Evolutionary conservation across 352 stramenopile genomes (phyloP), one percentile per base, ranked within the genome.

Genomic region (Globisporangium viniferum): DNA sequence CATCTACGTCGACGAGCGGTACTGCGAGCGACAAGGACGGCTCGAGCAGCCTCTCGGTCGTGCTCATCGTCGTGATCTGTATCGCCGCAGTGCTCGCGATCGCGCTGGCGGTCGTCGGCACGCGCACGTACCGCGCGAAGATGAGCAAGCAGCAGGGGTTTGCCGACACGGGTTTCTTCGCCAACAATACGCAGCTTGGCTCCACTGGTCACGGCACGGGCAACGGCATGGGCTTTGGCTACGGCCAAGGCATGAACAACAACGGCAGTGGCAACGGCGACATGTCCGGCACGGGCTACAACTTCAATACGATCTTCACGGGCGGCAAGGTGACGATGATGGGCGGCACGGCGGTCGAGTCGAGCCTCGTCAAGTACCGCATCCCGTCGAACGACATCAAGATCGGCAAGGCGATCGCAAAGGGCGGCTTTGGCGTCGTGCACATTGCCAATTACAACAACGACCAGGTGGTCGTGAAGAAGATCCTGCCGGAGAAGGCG

Each of bases 401-500:
- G 36, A 73, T 92, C 31, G 73, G 89, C 31, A 82, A 84, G 41
- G 76, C 77, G 1, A 79, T 94, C 48, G 87, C 87, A 0, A 88
- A 92, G 66, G 87, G 87, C 18, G 87, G 87, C 39, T 94, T 91
- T 60, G 87, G 87, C 24, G 80, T 88, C 36, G 81, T 94, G 9
- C 90, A 87, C 63, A 65, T 94, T 31, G 87, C 84, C 0, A 78
- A 66, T 9, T 91, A 92, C 68, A 77, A 91, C 53, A 68, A 65
- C 27, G 77, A 84, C 14, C 57, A 81, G 1, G 79, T 95, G 8
- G 86, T 92, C 18, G 78, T 95, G 22, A 95, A 95, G 73, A 92
- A 93, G 67, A 91, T 93, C 62, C 62, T 95, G 20, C 88, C 88
- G 0, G 88, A 95, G 55, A 93, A 92, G 67, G 84, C 87, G 54